These are phyloP conservation scores for Quercus glauca DNA, from an alignment of 306 rosid species.

Conservation along the genomic window DNA sequence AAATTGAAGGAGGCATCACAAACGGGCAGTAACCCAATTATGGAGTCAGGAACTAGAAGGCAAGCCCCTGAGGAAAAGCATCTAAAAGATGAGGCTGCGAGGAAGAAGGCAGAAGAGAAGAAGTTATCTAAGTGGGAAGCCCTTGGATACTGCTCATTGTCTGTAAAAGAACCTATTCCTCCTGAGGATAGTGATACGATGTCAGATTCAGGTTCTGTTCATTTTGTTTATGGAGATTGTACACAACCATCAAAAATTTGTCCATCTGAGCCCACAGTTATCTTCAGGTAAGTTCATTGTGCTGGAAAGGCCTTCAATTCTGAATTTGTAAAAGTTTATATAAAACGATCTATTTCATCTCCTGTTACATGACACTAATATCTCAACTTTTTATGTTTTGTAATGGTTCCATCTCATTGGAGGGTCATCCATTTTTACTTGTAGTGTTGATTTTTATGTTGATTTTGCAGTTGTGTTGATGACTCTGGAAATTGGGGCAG, in stretches of 20 bases:
- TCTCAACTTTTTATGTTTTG: neutral
- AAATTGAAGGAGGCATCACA: constrained; percentile 71
- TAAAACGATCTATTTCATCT: neutral
- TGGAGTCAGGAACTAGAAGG: constrained; percentile 44
- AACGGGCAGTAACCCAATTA: constrained; percentile 35
- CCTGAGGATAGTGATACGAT: constrained; percentile 39
- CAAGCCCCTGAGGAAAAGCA: constrained; percentile 42
- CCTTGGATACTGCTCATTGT: constrained; percentile 68
- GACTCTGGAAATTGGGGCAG: constrained; percentile 90
- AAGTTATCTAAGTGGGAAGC: constrained; percentile 80
- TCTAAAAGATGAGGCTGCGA: constrained; percentile 63
- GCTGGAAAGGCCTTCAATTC: neutral
- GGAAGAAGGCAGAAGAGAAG: constrained; percentile 75
- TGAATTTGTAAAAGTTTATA: neutral
- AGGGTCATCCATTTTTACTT: constrained; percentile 1
- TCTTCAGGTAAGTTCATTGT: constrained; percentile 56
- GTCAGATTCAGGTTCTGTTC: constrained; percentile 74
- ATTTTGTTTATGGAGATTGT: constrained; percentile 85
- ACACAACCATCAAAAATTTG: constrained; percentile 57
- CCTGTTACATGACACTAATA: neutral
- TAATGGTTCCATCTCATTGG: neutral
- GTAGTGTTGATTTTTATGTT: neutral
- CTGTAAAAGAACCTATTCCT: constrained; percentile 47
- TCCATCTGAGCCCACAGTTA: constrained; percentile 61
- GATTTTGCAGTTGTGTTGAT: constrained; percentile 71